Evolutionary conservation across 139 green algal genomes (phyloP).

Genomic region (Medakamo hakoo): DNA sequence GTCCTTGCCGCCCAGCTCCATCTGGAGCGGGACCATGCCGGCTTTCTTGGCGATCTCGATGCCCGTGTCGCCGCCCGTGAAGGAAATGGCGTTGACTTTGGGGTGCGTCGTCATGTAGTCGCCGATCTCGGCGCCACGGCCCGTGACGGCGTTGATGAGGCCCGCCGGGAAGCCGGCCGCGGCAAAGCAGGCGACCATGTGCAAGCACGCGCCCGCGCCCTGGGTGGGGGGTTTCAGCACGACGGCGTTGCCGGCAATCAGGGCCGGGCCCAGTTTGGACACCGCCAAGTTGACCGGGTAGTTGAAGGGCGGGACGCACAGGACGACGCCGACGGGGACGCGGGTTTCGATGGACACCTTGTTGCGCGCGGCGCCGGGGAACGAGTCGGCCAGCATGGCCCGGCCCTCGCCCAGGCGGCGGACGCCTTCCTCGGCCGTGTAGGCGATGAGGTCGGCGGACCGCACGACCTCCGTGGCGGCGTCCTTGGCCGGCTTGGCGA

Average conservation of each 20-base stretch:
- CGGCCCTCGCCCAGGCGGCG: conserved; percentile 66
- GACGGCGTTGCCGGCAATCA: conserved; percentile 92
- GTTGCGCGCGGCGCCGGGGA: conserved; percentile 73
- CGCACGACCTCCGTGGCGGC: conserved; percentile 58
- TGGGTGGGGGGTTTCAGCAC: conserved; percentile 94
- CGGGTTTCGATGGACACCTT: conserved; percentile 72
- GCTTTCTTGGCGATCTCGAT: conserved; percentile 71
- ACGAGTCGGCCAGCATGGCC: conserved; percentile 72
- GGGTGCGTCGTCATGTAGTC: conserved; percentile 88
- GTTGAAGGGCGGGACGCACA: conserved; percentile 96
- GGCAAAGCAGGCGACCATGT: conserved; percentile 81
- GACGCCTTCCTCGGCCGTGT: conserved; percentile 86
- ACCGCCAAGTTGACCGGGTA: conserved; percentile 90
- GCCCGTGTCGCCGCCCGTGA: conserved; percentile 72
- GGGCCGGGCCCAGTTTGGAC: conserved; percentile 81
- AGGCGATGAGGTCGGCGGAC: conserved; percentile 78
- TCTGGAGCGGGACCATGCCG: conserved; percentile 86
- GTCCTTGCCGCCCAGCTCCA: conserved; percentile 97
- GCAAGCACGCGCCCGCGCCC: conserved; percentile 60
- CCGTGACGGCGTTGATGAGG: conserved; percentile 66
- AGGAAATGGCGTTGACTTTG: conserved; percentile 68
- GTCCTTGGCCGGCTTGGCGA: conserved; percentile 85
- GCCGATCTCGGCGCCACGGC: conserved; percentile 78
- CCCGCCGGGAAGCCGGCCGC: conserved; percentile 65
- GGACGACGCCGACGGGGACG: conserved; percentile 79